Conservation (phyloP, 1,284 basidiomycete species). For the Cutaneotrichosporon daszewskae region DNA sequence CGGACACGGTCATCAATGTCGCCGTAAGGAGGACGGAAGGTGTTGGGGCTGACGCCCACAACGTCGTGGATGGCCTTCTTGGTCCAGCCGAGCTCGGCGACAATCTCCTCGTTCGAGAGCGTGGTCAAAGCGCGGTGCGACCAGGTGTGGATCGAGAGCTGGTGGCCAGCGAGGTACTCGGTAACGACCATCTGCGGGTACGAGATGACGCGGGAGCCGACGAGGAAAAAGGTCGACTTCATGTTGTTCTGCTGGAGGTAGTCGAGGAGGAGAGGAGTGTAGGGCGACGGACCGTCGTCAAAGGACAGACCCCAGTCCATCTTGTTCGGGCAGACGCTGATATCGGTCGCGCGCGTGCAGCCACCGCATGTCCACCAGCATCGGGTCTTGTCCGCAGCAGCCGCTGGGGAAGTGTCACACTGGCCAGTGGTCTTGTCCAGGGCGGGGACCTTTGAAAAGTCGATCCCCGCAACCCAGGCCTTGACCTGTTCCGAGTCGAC, state of each 20-base stretch:
- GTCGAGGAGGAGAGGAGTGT: slow-evolving; percentile 50
- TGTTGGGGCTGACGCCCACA: slow-evolving; percentile 69
- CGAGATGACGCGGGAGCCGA: slow-evolving; percentile 11
- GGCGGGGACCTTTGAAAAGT: slow-evolving; percentile 34
- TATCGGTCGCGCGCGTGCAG: slow-evolving; percentile 64
- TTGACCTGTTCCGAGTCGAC: slow-evolving; percentile 63
- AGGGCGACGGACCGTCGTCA: slow-evolving; percentile 53
- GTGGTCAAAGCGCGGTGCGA: slow-evolving; percentile 59
- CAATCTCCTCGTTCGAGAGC: slow-evolving; percentile 77
- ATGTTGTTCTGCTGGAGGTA: slow-evolving; percentile 52
- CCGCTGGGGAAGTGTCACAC: slow-evolving; percentile 59
- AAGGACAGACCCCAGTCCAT: slow-evolving; percentile 45
- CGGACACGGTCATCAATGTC: slow-evolving; percentile 38
- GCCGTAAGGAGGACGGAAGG: slow-evolving; percentile 63
- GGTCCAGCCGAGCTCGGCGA: slow-evolving; percentile 90
- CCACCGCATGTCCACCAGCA: slow-evolving; percentile 89
- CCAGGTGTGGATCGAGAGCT: slow-evolving; percentile 52
- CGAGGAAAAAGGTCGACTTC: slow-evolving; percentile 53
- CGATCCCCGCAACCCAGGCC: slow-evolving; percentile 60
- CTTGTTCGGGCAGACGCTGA: slow-evolving; percentile 71
- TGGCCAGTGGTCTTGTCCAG: slow-evolving; percentile 35
- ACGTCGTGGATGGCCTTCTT: slow-evolving; percentile 78
- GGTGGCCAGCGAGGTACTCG: slow-evolving; percentile 34
- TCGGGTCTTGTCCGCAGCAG: slow-evolving; percentile 55
- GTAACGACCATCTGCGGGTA: slow-evolving; percentile 25